Conservation (phyloP, 805 yeast genomes). For the Suhomyces vadensis region DNA sequence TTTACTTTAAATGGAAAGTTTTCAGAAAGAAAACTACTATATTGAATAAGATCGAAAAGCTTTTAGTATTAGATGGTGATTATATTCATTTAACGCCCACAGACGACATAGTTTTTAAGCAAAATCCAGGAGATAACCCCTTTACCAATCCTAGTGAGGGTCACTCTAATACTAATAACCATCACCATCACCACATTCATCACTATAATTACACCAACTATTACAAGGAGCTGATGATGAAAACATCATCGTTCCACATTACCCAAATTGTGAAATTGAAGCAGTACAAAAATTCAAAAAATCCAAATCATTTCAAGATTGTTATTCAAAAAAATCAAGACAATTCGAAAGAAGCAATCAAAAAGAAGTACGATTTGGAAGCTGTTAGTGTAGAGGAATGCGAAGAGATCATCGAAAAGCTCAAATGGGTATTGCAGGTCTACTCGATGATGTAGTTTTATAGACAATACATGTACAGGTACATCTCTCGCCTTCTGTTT, state of each 20-base stretch:
- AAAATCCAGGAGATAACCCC: conserved; percentile 34
- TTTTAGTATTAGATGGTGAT: conserved; percentile 91
- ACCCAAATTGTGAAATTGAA: conserved; percentile 74
- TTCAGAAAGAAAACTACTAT: conserved; percentile 88
- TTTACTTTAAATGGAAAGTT: conserved; percentile 82
- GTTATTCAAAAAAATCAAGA: conserved; percentile 50
- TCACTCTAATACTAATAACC: conserved; percentile 1
- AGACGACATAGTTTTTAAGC: conserved; percentile 58
- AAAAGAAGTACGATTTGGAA: conserved; percentile 78
- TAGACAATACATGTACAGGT: not conserved
- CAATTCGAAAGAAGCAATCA: conserved; percentile 51
- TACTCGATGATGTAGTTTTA: conserved; percentile 42
- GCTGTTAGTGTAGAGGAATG: conserved; percentile 63
- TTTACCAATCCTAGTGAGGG: conserved; percentile 17
- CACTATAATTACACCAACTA: conserved; percentile 42
- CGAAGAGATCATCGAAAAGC: conserved; percentile 71
- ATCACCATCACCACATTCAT: conserved; percentile 37
- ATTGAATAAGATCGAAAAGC: conserved; percentile 74
- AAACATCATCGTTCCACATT: conserved; percentile 84
- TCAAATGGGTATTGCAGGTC: conserved; percentile 57
- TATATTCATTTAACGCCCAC: conserved; percentile 86
- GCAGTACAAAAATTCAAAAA: conserved; percentile 61
- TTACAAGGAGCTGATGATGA: conserved; percentile 67
- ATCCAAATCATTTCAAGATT: conserved; percentile 78
- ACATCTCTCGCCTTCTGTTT: too few relatives aligned